These are phyloP conservation scores for Erysiphe neolycopersici DNA, from an alignment of 2,329 filamentous ascomycete genomes.

Conservation along the genomic window DNA sequence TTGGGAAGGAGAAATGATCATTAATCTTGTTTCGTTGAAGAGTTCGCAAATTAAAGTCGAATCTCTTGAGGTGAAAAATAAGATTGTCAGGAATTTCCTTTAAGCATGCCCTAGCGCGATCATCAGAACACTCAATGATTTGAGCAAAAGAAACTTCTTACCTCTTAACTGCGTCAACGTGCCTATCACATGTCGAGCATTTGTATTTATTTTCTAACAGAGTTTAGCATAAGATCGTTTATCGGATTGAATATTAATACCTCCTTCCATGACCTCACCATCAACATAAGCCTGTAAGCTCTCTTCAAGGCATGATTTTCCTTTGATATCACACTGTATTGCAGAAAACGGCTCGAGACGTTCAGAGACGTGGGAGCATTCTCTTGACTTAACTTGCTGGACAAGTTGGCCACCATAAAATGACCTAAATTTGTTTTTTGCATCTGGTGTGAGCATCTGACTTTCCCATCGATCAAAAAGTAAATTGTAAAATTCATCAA, in stretches of 20 bases:
- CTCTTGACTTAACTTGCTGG: slow-evolving; percentile 84
- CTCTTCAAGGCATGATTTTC: slow-evolving; percentile 57
- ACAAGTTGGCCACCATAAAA: slow-evolving; percentile 85
- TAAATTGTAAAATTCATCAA: slow-evolving; percentile 90
- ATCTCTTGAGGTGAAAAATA: slow-evolving; percentile 82
- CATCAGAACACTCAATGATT: slow-evolving; percentile 4
- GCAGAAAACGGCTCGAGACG: slow-evolving; percentile 74
- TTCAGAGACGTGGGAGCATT: slow-evolving; percentile 84
- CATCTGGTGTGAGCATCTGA: slow-evolving; percentile 40
- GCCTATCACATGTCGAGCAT: slow-evolving; percentile 65
- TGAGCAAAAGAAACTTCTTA: slow-evolving; percentile 13
- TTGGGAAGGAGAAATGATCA: slow-evolving; percentile 74
- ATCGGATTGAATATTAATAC: slow-evolving; percentile 14
- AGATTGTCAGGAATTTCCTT: slow-evolving; percentile 84
- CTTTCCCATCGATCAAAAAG: slow-evolving; percentile 78
- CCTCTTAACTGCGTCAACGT: slow-evolving; percentile 84
- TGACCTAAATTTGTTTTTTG: slow-evolving; percentile 45
- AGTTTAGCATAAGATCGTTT: not conserved
- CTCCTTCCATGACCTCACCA: slow-evolving; percentile 86
- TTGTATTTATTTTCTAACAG: slow-evolving; percentile 79
- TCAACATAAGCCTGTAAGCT: slow-evolving; percentile 89
- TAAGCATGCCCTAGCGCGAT: slow-evolving; percentile 40
- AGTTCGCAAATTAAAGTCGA: slow-evolving; percentile 54
- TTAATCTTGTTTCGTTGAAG: slow-evolving; percentile 81
- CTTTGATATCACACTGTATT: slow-evolving; percentile 89